Evolutionary conservation across 1,139 yeast species (phyloP).

Genomic region (Candida sp.): DNA sequence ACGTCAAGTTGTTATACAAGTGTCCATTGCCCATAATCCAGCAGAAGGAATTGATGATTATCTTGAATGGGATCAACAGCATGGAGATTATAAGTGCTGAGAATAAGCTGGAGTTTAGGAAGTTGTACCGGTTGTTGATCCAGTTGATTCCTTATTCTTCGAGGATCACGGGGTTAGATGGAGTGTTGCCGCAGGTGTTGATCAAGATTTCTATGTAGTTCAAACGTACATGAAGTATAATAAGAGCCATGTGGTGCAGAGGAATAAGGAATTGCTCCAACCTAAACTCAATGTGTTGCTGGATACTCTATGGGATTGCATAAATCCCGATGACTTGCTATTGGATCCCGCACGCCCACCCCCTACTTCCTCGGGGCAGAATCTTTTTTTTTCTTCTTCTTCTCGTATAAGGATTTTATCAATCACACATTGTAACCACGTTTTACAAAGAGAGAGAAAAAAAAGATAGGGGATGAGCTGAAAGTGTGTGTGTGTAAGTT

Average conservation of each 20-base stretch:
- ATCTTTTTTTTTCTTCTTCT: no score
- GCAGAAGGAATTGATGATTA: slow-evolving; percentile 31
- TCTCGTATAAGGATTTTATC: no score
- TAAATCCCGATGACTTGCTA: no score
- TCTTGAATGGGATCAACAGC: slow-evolving; percentile 29
- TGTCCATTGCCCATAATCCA: slow-evolving; percentile 44
- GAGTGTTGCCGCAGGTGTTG: slow-evolving; percentile 9
- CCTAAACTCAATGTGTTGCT: no score
- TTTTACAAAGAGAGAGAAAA: no score
- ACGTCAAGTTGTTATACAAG: slow-evolving; percentile 28
- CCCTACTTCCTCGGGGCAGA: no score
- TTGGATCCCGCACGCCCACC: no score
- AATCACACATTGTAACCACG: no score
- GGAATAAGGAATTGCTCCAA: no score
- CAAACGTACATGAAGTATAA: background rate
- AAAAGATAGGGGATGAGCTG: no score
- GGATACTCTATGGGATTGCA: no score
- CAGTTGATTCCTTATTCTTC: slow-evolving; percentile 28
- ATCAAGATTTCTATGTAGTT: slow-evolving; percentile 3
- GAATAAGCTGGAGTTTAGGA: slow-evolving; percentile 12
- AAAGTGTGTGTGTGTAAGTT: no score
- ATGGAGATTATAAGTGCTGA: slow-evolving; percentile 8
- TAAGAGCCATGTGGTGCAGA: background rate
- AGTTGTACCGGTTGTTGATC: slow-evolving; percentile 25
- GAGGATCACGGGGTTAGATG: slow-evolving; percentile 21